Base-by-base conservation (phyloP, 2,329 filamentous ascomycete species). In the Hypoxylon sp. region DNA sequence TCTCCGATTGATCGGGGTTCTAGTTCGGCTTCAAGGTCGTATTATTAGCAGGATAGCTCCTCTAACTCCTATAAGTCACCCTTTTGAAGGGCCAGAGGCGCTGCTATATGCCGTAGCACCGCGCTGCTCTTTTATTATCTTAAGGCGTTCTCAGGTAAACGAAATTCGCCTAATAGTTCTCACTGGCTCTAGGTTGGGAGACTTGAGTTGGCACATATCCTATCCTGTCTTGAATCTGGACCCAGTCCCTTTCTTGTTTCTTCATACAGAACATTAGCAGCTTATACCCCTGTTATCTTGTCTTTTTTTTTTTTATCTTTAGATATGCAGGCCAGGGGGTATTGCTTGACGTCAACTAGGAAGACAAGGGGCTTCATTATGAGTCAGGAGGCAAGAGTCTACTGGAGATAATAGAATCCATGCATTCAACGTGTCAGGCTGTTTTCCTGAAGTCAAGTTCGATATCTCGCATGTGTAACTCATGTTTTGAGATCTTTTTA, bases 21-120 rank as follows among this genome's bases (percentile, higher is more conserved):
- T n/a, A 73, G 69, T 34, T 68, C 62, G 19, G 72, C 71, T 51
- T 59, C 70, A 17, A 72, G 74, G 43, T 73, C 74, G 15, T 76
- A 76, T 56, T 77, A 71, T 56, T 77, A 74, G 53, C n/a, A 20
- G 6, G 30, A 11, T 7, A 0, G n/a, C n/a, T n/a, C n/a, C n/a
- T n/a, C n/a, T n/a, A n/a, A n/a, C n/a, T n/a, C n/a, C n/a, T n/a
- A n/a, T n/a, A n/a, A n/a, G n/a, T n/a, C n/a, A n/a, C n/a, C n/a
- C n/a, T n/a, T n/a, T n/a, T 26, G 7, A 26, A 26, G 4, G 24
- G 24, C 7, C 7, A 4, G 7, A 26, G 4, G 24, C 24, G 24
- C 24, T n/a, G 34, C 17, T 32, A 2, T 32, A 32, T 34, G 24
- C 24, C 24, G 7, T 26, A 26, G 24, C 24, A 26, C 24, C 24